Evolutionary conservation across 2,329 filamentous ascomycete species (phyloP).

Genomic region (Botrytis sinoallii): DNA sequence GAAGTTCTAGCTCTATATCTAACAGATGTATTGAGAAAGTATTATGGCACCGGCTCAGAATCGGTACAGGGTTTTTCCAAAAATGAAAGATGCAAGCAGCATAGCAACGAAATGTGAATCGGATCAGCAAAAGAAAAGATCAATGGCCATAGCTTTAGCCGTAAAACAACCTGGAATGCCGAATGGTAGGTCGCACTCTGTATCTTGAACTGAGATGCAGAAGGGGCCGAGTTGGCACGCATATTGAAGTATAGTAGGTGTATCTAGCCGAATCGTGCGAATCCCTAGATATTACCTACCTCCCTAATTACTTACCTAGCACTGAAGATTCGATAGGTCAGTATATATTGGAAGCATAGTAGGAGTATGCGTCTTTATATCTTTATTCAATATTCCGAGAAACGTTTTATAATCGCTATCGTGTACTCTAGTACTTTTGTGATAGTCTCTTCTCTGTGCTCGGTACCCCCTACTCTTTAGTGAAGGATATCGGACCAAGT

Average conservation of each 20-base stretch:
- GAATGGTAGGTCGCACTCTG: background rate
- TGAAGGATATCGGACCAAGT: background rate
- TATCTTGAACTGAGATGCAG: background rate
- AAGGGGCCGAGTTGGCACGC: background rate
- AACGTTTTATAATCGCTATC: background rate
- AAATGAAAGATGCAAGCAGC: background rate
- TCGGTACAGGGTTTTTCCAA: background rate
- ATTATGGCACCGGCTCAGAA: background rate
- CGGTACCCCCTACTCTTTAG: background rate
- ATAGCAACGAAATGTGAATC: background rate
- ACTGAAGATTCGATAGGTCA: background rate
- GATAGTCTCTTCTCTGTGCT: background rate
- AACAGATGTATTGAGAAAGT: background rate
- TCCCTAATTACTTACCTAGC: background rate
- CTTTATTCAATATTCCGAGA: background rate
- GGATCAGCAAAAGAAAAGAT: constrained; percentile 1
- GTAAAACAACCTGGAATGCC: background rate
- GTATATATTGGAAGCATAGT: background rate
- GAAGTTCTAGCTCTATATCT: background rate
- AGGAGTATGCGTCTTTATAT: background rate
- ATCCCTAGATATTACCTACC: background rate
- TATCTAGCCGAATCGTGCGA: background rate
- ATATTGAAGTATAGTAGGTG: background rate
- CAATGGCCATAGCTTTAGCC: background rate
- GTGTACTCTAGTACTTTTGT: background rate